Evolutionary conservation across 2,329 filamentous ascomycete genomes (phyloP), one percentile per base, ranked within the genome.

Genomic region (Penicillium corylophilum): DNA sequence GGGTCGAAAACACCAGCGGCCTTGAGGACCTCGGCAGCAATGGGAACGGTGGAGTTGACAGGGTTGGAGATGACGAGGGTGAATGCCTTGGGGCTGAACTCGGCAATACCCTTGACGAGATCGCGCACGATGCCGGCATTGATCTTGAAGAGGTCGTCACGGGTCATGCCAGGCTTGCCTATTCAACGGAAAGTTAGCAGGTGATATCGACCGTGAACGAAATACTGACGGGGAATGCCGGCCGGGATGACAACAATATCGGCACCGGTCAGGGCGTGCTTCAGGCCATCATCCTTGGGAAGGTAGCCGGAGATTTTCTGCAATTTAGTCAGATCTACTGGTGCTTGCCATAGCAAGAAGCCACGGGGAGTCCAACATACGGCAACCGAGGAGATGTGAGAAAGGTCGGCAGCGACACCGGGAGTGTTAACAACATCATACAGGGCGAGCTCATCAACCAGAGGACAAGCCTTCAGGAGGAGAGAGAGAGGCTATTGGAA

Each of bases 351-450:
- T 29, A 4, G 22, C 20, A 23, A 10, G 29, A 6, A 55, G 35
- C 4, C 28, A 33, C 16, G 22, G 31, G 24, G 24, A 15, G 4
- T 7, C 20, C 33, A 28, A 86, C 89, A 60, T 82, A 87, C 85
- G 62, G 94, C 93, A 65, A 84, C 82, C 57, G 91, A 90, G 54
- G 93, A 96, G 77, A 99, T 97, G 82, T 99, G 94, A 55, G 92
- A 96, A 55, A 99, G 86, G 74, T 99, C 94, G 69, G 93, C 86
- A 61, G 92, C 90, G 71, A 99, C 94, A 77, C 94, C 94, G 66
- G 91, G 92, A 45, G 91, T 95, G 84, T 97, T 96, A 77, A 97
- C 93, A 63, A 99, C 92, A 95, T 99, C 94, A 82, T 96, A 99
- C 67, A 99, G 89, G 56, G 91, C 82, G 67, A 99, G 89, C 80